Percentiles rank a stretch among this genome's conserved stretches.
Evolutionary conservation across 2,329 filamentous ascomycete genomes (phyloP).

Genomic region (Talaromyces sp.): DNA sequence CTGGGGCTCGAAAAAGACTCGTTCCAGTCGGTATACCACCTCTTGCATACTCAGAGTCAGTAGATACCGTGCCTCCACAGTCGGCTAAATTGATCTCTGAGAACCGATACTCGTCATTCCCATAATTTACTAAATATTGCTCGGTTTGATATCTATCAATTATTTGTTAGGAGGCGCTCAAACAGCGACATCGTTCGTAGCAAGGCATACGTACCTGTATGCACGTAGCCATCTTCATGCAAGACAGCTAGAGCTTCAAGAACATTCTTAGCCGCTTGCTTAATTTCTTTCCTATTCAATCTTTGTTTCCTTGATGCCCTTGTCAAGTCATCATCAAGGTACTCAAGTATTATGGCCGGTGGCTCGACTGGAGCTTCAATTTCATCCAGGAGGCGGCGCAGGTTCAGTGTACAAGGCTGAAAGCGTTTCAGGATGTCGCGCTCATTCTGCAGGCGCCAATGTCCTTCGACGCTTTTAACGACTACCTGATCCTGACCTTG

Average conservation of each 20-base stretch:
- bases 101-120: not conserved
- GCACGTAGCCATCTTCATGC: not conserved
- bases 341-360: not conserved
- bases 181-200: not conserved
- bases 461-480: not conserved
- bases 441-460: not conserved
- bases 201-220: not conserved
- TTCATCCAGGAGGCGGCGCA: not conserved
- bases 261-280: slow-evolving; percentile 14
- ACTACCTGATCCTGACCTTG: not conserved
- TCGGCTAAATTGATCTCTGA: not conserved
- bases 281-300: slow-evolving; percentile 9
- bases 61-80: not conserved
- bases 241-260: not conserved
- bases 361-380: not conserved
- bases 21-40: not conserved
- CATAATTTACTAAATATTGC: not conserved
- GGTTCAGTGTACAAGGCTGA: not conserved
- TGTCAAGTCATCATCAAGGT: not conserved
- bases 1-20: not conserved
- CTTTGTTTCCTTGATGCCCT: not conserved
- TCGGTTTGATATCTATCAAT: not conserved
- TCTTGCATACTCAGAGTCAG: not conserved
- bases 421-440: not conserved
- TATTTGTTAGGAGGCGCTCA: not conserved